These are phyloP conservation scores for Fusarium drepaniforme DNA, from an alignment of 2,329 filamentous ascomycete genomes.

Conservation along the genomic window DNA sequence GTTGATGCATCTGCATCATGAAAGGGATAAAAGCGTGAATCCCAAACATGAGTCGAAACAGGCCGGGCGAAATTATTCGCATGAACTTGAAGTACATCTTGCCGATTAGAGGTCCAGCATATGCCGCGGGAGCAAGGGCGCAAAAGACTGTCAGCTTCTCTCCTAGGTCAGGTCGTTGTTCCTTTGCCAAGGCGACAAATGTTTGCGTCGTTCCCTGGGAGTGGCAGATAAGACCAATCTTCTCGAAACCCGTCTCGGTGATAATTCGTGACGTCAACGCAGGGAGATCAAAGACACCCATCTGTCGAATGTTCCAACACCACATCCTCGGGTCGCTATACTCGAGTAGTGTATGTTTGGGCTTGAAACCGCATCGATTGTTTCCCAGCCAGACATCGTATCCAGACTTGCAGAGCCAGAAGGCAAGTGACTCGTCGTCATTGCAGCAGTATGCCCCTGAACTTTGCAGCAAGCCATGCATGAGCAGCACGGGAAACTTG, in stretches of 20 bases:
- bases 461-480: slow-evolving; percentile 90
- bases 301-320: slow-evolving; percentile 95
- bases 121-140: slow-evolving; percentile 89
- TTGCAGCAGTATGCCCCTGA: slow-evolving; percentile 91
- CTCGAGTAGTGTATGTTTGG: slow-evolving; percentile 78
- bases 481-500: slow-evolving; percentile 86
- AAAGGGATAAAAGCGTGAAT: slow-evolving; percentile 94
- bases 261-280: slow-evolving; percentile 85
- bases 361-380: slow-evolving; percentile 88
- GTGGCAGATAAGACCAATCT: slow-evolving; percentile 86
- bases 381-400: slow-evolving; percentile 98
- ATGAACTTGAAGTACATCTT: slow-evolving; percentile 95
- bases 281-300: slow-evolving; percentile 90
- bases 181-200: slow-evolving; percentile 88
- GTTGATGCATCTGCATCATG: slow-evolving; percentile 86
- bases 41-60: slow-evolving; percentile 88
- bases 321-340: slow-evolving; percentile 91
- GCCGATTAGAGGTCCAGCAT: slow-evolving; percentile 86
- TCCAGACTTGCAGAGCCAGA: slow-evolving; percentile 90
- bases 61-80: slow-evolving; percentile 78
- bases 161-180: slow-evolving; percentile 87
- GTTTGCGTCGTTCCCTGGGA: slow-evolving; percentile 93
- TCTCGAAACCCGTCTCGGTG: slow-evolving; percentile 83
- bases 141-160: slow-evolving; percentile 90
- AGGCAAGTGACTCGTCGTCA: slow-evolving; percentile 90